A percentile compares a stretch with the other conserved stretches of the same genome.
phyloP scores from a whole-genome alignment of 805 yeast species.

The Metschnikowia santaceciliae region DNA sequence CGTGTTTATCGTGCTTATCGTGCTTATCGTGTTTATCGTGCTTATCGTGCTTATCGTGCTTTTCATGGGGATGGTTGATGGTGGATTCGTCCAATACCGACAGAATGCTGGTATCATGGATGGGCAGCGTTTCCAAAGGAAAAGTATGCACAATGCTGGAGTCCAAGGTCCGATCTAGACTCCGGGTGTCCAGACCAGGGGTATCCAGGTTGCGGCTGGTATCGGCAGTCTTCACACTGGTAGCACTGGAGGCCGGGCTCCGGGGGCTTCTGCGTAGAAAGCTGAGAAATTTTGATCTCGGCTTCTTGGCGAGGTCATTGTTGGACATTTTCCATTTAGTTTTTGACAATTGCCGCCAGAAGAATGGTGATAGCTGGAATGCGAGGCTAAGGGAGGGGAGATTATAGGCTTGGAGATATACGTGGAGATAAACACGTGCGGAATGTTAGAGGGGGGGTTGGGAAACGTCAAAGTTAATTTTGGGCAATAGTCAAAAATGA shows the following conservation, averaged over 20 bases:
- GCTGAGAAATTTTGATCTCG: not conserved
- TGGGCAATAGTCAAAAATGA: no score
- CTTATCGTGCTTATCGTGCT: no score
- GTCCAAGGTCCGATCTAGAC: not conserved
- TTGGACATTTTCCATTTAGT: not conserved
- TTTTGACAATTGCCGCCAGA: no score
- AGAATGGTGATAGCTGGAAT: not conserved
- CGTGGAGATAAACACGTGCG: no score
- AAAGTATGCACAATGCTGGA: not conserved
- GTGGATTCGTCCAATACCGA: not conserved
- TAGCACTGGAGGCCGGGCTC: not conserved
- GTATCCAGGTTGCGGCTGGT: not conserved
- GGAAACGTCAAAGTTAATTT: no score
- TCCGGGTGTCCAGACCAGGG: not conserved
- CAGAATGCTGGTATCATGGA: not conserved
- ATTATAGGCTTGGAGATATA: not conserved
- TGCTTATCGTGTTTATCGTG: no score
- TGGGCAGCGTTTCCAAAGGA: not conserved
- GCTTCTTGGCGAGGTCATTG: not conserved
- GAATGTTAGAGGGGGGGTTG: no score
- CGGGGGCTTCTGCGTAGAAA: not conserved
- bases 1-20: no score
- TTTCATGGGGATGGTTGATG: not conserved
- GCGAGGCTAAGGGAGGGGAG: not conserved
- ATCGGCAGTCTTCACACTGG: not conserved